phyloP scores from a whole-genome alignment of 2,329 filamentous ascomycete genomes.

The Claviceps cyperi region DNA sequence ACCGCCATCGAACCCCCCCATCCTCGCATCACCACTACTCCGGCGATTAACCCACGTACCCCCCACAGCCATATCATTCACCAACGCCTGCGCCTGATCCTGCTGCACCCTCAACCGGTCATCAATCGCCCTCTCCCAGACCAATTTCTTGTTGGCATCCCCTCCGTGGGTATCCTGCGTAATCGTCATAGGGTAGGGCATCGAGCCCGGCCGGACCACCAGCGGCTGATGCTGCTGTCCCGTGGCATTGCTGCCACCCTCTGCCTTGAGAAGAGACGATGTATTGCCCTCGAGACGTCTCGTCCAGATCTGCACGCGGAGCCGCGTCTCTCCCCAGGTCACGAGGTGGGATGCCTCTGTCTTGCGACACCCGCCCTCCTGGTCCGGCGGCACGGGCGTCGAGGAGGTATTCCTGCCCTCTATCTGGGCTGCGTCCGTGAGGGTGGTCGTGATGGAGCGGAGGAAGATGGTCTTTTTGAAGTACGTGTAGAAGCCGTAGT shows the following conservation, averaged over 20 bases:
- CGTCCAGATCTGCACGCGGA: constrained; percentile 54
- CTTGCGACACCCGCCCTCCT: constrained; percentile 38
- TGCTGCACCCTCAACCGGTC: constrained; percentile 29
- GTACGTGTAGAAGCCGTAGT: constrained; percentile 90
- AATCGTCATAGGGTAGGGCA: constrained; percentile 50
- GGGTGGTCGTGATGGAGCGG: constrained; percentile 34
- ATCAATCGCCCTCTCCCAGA: constrained; percentile 38
- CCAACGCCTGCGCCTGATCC: constrained; percentile 28
- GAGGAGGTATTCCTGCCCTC: constrained; percentile 10
- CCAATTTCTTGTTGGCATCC: constrained; percentile 33
- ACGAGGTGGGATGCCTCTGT: constrained; percentile 39
- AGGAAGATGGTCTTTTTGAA: constrained; percentile 80
- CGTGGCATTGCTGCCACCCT: constrained; percentile 5
- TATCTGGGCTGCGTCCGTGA: constrained; percentile 26
- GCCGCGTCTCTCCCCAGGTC: constrained; percentile 45
- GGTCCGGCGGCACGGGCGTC: constrained; percentile 26
- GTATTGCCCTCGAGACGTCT: constrained; percentile 29
- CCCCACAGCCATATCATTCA: constrained; percentile 34
- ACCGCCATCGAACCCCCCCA: constrained; percentile 50
- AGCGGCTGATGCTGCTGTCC: background rate
- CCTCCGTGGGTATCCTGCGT: constrained; percentile 50
- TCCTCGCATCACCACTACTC: constrained; percentile 25
- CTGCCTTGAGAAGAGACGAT: constrained; percentile 22
- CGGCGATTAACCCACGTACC: constrained; percentile 40
- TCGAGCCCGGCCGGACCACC: constrained; percentile 36